Evolutionary conservation across 2,329 filamentous ascomycete genomes (phyloP), one percentile per base, ranked within the genome.

Genomic region (Colletotrichum spaethianum): DNA sequence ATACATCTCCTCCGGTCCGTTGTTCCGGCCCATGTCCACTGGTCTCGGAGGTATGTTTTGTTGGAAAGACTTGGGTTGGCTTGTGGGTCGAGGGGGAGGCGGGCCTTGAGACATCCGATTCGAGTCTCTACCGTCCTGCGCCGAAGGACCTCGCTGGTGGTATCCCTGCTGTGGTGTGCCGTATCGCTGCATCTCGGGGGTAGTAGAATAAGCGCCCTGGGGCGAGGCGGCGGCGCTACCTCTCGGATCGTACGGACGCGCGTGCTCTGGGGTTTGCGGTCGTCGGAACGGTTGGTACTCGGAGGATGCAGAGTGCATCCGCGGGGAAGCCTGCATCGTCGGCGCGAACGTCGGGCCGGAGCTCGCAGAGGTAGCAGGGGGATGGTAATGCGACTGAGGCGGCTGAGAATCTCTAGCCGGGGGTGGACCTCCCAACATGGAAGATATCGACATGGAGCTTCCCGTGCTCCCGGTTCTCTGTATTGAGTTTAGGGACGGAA

Each of bases 211-310:
- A 48, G 84, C 80, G 65, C 82, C 83, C 75, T 87, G 83, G 7
- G 87, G 87, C 18, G 88, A 89, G 5, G 83, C 84, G 20, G 83
- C 84, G 3, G 83, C 78, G 73, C 82, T 81, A 31, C 82, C 83
- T 76, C 87, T 82, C 48, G 82, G 83, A 73, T 85, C 85, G 82
- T 90, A 89, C 67, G 84, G 83, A 76, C 89, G 86, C 57, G 87
- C 85, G 73, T 91, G 90, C 55, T 94, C 93, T n/a, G 93, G 93
- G 0, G 93, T 94, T 70, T 93, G 91, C 2, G 93, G 93, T 72
- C 92, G 87, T 73, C 92, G 87, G 79, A 89, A 92, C 6, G 88
- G 86, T 63, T 83, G 84, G 73, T 93, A 92, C 23, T 93, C 91
- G 72, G 89, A 81, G 0, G 86, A 84, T 2, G 86, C 82, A 33